A percentile compares a stretch with the other conserved stretches of the same genome.
These are phyloP conservation scores for Clathrospora elynae DNA, from an alignment of 2,329 filamentous ascomycete genomes.

Conservation along the genomic window DNA sequence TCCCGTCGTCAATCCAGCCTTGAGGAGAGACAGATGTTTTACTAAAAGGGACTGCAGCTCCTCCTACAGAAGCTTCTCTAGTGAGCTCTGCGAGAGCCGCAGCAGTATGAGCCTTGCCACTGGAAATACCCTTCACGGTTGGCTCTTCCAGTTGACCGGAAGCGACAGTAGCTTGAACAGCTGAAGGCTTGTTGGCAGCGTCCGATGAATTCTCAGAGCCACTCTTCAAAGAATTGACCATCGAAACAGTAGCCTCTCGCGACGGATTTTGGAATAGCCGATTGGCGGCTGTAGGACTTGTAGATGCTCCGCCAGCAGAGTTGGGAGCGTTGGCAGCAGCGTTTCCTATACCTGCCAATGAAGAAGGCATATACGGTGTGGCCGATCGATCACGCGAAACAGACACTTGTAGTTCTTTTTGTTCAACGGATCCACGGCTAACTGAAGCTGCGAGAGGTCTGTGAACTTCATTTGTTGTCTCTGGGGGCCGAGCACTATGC, in stretches of 20 bases:
- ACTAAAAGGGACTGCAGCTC: too few species aligned
- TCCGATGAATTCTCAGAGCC: background rate
- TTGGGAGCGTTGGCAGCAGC: background rate
- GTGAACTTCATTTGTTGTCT: too few species aligned
- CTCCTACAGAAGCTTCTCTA: too few species aligned
- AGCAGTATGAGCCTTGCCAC: too few species aligned
- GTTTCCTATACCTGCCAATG: background rate
- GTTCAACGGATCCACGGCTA: background rate
- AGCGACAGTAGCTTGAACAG: background rate
- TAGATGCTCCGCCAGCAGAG: background rate
- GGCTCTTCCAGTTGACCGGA: too few species aligned
- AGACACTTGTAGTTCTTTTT: background rate
- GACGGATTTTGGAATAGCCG: background rate
- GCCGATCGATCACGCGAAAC: background rate
- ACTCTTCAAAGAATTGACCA: background rate
- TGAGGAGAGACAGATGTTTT: too few species aligned
- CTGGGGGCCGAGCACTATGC: too few species aligned
- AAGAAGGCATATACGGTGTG: background rate
- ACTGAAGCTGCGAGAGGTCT: background rate
- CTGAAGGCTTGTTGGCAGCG: background rate
- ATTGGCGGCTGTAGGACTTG: background rate
- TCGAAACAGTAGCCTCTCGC: background rate
- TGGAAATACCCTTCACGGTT: too few species aligned
- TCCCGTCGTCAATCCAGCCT: too few species aligned
- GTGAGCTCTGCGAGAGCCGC: too few species aligned